Evolutionary conservation across 2,329 filamentous ascomycete species (phyloP), one percentile per base, ranked within the genome.

Genomic region (Alternaria novae-zelandiae): DNA sequence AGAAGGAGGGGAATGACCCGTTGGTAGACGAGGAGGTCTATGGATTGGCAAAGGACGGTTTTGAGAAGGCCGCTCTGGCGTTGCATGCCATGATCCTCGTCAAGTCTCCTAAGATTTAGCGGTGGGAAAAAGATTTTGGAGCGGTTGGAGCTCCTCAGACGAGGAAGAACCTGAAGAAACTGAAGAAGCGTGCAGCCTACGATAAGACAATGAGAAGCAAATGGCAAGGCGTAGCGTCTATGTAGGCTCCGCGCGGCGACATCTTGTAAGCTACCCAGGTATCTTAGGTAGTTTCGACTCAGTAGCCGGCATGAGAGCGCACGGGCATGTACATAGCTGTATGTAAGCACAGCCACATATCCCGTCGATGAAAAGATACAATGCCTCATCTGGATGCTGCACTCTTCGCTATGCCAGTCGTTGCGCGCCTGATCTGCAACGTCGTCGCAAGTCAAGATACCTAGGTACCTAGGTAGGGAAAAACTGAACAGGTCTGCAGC

Each of bases 1-100:
- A 59, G 26, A 26, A 54, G 23, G 44, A 61, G 6, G 59, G 56
- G 4, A 50, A 21, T n/a, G 54, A 67, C 44, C 61, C 61, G 26
- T 12, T 63, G 30, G 10, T 30, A 6, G 59, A 63, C 25, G 15
- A 43, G n/a, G 56, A 36, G 2, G 4, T 44, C 20, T 53, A 67
- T 57, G 45, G 50, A 13, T 25, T 58, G 32, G 46, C 61, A 10
- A 60, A 41, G 17, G n/a, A 43, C 2, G 64, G 66, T 0, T 67
- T 69, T 30, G 17, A 59, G 15, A 50, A 45, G 26, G 44, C 21
- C 13, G 57, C 54, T 10, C 3, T n/a, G n/a, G 17, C 36, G 47
- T 20, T 54, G 15, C 53, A 36, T n/a, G n/a, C 30, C 13, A 11
- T 20, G 7, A 36, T 41, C 8, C 11, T 36, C 10, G 17, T 10